phyloP scores from a whole-genome alignment of 2,329 filamentous ascomycete genomes.

The Penicillium sp. region DNA sequence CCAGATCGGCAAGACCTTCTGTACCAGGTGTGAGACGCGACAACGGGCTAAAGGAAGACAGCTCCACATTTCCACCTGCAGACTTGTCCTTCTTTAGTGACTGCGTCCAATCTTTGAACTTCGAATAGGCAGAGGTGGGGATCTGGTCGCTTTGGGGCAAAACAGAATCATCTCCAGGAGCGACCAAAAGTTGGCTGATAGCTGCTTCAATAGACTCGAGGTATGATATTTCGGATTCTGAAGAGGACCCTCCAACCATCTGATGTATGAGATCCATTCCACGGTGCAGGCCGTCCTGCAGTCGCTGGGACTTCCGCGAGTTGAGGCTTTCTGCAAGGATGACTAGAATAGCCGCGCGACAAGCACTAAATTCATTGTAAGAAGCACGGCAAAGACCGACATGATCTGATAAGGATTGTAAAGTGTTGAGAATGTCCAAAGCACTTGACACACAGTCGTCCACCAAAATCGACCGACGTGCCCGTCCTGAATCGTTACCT shows the following conservation, averaged over 20 bases:
- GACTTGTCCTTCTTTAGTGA: slow-evolving; percentile 13
- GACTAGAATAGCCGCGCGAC: slow-evolving; percentile 53
- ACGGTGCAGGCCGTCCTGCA: slow-evolving; percentile 46
- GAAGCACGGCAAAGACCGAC: slow-evolving; percentile 53
- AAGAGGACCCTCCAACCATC: slow-evolving; percentile 52
- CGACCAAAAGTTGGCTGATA: slow-evolving; percentile 42
- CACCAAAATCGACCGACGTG: slow-evolving; percentile 40
- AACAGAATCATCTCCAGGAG: slow-evolving; percentile 25
- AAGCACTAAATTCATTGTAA: slow-evolving; percentile 55
- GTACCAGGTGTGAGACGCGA: slow-evolving; percentile 3
- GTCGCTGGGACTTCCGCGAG: slow-evolving; percentile 32
- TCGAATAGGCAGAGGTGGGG: slow-evolving; percentile 47
- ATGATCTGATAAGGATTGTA: slow-evolving; percentile 46
- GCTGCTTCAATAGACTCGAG: slow-evolving; percentile 52
- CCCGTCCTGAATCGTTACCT: slow-evolving; percentile 16
- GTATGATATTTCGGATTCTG: slow-evolving; percentile 49
- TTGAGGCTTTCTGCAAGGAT: slow-evolving; percentile 38
- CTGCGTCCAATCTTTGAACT: slow-evolving; percentile 47
- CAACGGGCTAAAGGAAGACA: slow-evolving; percentile 15
- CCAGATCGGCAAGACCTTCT: slow-evolving; percentile 1
- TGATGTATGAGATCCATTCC: slow-evolving; percentile 51
- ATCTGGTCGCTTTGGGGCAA: slow-evolving; percentile 20
- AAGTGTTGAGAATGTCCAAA: slow-evolving; percentile 48
- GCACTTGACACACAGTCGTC: slow-evolving; percentile 52
- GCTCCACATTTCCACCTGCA: slow-evolving; percentile 4